phyloP scores from a whole-genome alignment of 2,329 filamentous ascomycete genomes.

The Thermoascus crustaceus region DNA sequence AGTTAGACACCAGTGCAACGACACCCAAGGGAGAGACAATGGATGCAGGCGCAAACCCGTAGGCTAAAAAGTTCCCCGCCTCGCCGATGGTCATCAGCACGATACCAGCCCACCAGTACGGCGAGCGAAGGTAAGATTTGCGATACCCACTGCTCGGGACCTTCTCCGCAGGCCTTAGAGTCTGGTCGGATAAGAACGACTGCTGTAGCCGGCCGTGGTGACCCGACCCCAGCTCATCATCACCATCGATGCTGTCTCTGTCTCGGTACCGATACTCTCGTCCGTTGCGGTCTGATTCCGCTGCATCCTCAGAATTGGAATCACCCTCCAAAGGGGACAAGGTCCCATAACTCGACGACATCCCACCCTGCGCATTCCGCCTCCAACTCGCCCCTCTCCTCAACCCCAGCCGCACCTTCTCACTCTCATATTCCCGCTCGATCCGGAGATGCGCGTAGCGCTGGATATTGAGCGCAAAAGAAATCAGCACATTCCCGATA shows the following conservation, averaged over 20 bases:
- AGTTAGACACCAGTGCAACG: constrained; percentile 94
- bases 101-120: constrained; percentile 95
- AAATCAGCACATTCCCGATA: constrained; percentile 85
- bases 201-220: constrained; percentile 18
- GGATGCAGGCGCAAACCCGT: constrained; percentile 93
- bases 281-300: constrained; percentile 7
- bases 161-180: constrained; percentile 30
- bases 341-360: constrained; percentile 37
- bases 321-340: constrained; percentile 15
- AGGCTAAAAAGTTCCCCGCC: constrained; percentile 92
- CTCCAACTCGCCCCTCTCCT: constrained; percentile 49
- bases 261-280: constrained; percentile 7
- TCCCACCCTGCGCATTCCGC: constrained; percentile 23
- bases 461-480: constrained; percentile 91
- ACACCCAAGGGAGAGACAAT: constrained; percentile 95
- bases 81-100: constrained; percentile 88
- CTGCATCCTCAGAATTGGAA: constrained; percentile 7
- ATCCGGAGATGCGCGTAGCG: constrained; percentile 88
- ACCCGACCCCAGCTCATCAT: constrained; percentile 23
- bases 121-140: constrained; percentile 75
- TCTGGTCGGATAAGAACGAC: constrained; percentile 33
- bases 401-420: constrained; percentile 34
- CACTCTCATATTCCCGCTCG: constrained; percentile 58
- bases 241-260: constrained; percentile 11
- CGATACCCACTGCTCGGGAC: constrained; percentile 37